Evolutionary conservation across 352 stramenopile species (phyloP).

Genomic region (Aphanomyces euteiches): DNA sequence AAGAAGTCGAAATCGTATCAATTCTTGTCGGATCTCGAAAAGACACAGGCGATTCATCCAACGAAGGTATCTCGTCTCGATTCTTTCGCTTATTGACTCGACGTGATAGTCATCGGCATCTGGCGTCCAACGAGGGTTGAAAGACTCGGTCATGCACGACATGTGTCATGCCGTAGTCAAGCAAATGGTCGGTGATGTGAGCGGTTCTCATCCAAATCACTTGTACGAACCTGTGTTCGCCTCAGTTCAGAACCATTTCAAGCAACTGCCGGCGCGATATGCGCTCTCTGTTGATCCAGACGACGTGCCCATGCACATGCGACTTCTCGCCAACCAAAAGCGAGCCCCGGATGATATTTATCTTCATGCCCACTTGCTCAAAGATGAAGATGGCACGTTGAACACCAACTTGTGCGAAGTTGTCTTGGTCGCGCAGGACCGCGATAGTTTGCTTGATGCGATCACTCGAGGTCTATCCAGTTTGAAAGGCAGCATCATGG

Average conservation of each 20-base stretch:
- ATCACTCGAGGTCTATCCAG: constrained; percentile 70
- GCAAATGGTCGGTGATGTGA: constrained; percentile 84
- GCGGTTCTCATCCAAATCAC: constrained; percentile 74
- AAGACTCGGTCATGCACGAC: constrained; percentile 84
- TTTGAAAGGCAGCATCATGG: constrained; percentile 84
- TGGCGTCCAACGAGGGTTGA: constrained; percentile 75
- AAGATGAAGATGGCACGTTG: constrained; percentile 81
- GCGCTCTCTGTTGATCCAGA: constrained; percentile 80
- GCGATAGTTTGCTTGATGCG: constrained; percentile 73
- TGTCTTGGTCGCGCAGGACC: constrained; percentile 71
- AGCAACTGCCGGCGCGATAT: constrained; percentile 73
- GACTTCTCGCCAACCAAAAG: constrained; percentile 74
- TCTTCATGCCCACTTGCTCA: constrained; percentile 79
- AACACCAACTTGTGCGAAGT: constrained; percentile 77
- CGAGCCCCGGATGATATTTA: constrained; percentile 75
- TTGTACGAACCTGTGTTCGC: constrained; percentile 82
- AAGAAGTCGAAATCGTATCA: constrained; percentile 79
- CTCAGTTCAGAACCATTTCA: constrained; percentile 77
- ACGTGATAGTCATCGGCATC: constrained; percentile 50
- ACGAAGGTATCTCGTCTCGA: constrained; percentile 40
- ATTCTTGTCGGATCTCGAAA: constrained; percentile 74
- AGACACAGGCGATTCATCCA: constrained; percentile 38
- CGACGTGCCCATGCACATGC: constrained; percentile 86
- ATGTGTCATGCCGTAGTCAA: constrained; percentile 85
- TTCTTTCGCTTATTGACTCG: no score